Evolutionary conservation across 2,329 filamentous ascomycete species (phyloP).

Genomic region (Aurifilum marmelostoma): DNA sequence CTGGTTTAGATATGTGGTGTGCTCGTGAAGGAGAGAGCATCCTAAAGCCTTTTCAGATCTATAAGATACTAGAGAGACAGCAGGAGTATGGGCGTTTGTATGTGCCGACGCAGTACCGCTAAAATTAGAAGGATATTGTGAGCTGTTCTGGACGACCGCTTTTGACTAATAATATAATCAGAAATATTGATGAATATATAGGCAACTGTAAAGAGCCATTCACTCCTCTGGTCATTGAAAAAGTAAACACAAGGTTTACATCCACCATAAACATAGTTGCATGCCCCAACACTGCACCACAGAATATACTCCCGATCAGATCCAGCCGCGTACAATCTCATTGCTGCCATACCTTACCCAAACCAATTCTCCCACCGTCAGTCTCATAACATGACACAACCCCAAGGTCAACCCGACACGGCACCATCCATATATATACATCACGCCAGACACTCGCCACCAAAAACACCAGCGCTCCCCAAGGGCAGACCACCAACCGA

Average conservation of each 20-base stretch:
- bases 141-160: too few species aligned
- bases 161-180: too few species aligned
- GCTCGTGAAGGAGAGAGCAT: not conserved
- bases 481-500: slow-evolving; percentile 48
- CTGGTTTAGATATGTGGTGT: not conserved
- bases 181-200: too few species aligned
- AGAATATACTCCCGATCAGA: not conserved
- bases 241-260: not conserved
- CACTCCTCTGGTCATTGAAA: not conserved
- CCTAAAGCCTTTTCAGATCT: too few species aligned
- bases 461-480: slow-evolving; percentile 50
- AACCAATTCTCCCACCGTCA: not conserved
- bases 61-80: too few species aligned
- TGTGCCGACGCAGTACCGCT: too few species aligned
- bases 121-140: too few species aligned
- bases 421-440: not conserved
- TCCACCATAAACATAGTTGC: too few species aligned
- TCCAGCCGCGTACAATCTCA: not conserved
- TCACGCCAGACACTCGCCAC: slow-evolving; percentile 47
- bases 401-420: not conserved
- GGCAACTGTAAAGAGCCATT: not conserved
- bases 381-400: not conserved
- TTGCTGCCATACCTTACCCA: not conserved
- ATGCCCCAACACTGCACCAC: not conserved
- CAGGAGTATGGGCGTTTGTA: too few species aligned